A percentile compares a stretch with the other conserved stretches of the same genome.
These are phyloP conservation scores for Euphorbia pulcherrima DNA, from an alignment of 345 rosid genomes.

Conservation along the genomic window DNA sequence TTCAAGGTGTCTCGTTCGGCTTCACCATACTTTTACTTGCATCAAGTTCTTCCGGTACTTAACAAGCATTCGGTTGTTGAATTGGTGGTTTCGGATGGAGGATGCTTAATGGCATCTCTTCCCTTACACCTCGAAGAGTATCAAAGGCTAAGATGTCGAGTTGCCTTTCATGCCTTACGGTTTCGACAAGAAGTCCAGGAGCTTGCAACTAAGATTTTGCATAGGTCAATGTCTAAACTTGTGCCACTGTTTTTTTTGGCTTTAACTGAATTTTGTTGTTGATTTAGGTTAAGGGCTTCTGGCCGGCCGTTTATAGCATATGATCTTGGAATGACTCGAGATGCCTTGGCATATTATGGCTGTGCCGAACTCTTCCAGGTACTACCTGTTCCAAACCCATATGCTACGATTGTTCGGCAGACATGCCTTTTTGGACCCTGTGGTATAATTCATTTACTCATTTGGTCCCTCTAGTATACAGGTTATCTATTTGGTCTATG, in stretches of 20 bases:
- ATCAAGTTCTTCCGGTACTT: slow-evolving; percentile 78
- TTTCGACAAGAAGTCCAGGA: slow-evolving; percentile 89
- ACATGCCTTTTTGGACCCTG: too few relatives aligned
- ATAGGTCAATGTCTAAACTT: slow-evolving; percentile 40
- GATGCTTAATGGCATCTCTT: slow-evolving; percentile 90
- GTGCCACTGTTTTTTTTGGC: neutral
- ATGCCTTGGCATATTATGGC: slow-evolving; percentile 90
- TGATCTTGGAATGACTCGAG: slow-evolving; percentile 96
- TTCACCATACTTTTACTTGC: slow-evolving; percentile 82
- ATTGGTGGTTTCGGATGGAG: slow-evolving; percentile 80
- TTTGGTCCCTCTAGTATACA: too few relatives aligned
- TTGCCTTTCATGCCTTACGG: slow-evolving; percentile 75
- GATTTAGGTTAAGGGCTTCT: slow-evolving; percentile 65
- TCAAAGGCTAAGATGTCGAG: slow-evolving; percentile 92
- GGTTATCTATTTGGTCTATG: too few relatives aligned
- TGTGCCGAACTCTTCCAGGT: slow-evolving; percentile 99
- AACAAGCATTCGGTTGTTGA: slow-evolving; percentile 86
- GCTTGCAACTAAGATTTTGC: slow-evolving; percentile 69
- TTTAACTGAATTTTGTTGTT: slow-evolving; percentile 7
- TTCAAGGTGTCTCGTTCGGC: slow-evolving; percentile 72
- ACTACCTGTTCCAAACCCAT: slow-evolving; percentile 40
- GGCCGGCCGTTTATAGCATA: slow-evolving; percentile 88
- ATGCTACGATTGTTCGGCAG: too few relatives aligned
- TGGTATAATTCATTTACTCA: too few relatives aligned
- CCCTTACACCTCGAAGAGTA: slow-evolving; percentile 78